Conservation (phyloP, 164 flowering plant species). For the Aristolochia fimbriata region DNA sequence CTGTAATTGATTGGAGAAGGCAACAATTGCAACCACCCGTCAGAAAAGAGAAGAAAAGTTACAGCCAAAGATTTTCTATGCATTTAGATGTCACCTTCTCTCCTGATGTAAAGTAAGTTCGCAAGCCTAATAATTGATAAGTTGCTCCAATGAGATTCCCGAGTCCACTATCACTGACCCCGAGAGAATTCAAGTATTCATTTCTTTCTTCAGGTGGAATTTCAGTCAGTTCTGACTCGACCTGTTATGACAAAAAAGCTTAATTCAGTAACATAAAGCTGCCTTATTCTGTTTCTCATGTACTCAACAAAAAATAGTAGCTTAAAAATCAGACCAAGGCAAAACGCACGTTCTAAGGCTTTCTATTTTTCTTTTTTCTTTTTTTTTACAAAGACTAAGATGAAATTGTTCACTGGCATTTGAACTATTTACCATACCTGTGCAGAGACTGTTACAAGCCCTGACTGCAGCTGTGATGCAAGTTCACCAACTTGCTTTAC, state of each 20-base stretch:
- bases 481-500: constrained; percentile 61
- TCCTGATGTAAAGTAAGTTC: constrained; percentile 93
- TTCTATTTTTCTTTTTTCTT: no score
- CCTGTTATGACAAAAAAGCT: constrained; percentile 32
- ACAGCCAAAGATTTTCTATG: not conserved
- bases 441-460: constrained; percentile 77
- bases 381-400: no score
- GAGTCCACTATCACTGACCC: constrained; percentile 86
- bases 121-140: constrained; percentile 70
- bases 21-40: not conserved
- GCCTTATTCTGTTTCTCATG: no score
- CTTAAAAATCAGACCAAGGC: no score
- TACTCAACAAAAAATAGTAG: no score
- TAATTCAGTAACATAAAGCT: not conserved
- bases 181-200: constrained; percentile 74
- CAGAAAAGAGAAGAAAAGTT: not conserved
- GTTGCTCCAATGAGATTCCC: constrained; percentile 91
- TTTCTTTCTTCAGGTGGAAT: constrained; percentile 76
- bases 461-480: constrained; percentile 68
- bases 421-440: constrained; percentile 41
- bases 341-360: no score
- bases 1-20: constrained; percentile 23
- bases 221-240: constrained; percentile 91
- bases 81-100: constrained; percentile 53
- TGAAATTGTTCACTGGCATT: not conserved